A percentile compares a stretch with the other conserved stretches of the same genome.
Evolutionary conservation across 108 stramenopile species (phyloP).

Genomic region (Cyclostephanos tholiformis): DNA sequence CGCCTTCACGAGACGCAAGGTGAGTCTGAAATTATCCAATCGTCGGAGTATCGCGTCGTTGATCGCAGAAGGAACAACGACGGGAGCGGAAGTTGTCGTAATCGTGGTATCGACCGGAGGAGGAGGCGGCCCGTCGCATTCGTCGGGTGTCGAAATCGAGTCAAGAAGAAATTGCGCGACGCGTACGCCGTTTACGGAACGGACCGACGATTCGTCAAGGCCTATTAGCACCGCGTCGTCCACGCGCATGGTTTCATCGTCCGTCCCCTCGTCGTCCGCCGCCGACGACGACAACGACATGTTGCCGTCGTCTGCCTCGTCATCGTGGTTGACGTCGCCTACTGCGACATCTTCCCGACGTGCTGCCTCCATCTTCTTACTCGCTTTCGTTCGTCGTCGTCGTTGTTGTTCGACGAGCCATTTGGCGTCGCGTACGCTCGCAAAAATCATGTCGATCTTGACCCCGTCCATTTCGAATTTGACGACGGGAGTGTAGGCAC

Average conservation of each 20-base stretch:
- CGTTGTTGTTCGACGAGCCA: conserved; percentile 32
- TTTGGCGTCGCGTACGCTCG: conserved; percentile 36
- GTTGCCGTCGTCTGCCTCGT: not conserved
- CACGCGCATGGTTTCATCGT: conserved; percentile 51
- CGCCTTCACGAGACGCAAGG: conserved; percentile 82
- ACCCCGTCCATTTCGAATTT: conserved; percentile 70
- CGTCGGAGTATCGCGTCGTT: not conserved
- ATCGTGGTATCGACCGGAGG: not conserved
- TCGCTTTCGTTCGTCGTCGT: not conserved
- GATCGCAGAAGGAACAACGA: not conserved
- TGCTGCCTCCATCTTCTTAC: not conserved
- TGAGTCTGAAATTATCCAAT: conserved; percentile 63
- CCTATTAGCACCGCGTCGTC: conserved; percentile 46
- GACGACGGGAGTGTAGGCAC: conserved; percentile 79
- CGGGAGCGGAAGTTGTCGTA: not conserved
- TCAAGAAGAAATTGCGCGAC: conserved; percentile 86
- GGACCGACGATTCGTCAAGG: conserved; percentile 81
- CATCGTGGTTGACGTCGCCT: not conserved
- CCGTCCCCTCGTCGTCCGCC: conserved; percentile 24
- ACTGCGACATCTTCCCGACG: not conserved
- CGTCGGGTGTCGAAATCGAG: not conserved
- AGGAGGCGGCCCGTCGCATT: no score
- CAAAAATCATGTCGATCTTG: conserved; percentile 79
- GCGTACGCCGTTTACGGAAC: conserved; percentile 92
- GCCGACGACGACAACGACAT: conserved; percentile 4